These are phyloP conservation scores for Yarrowia sp. DNA, from an alignment of 805 yeast species.

Conservation along the genomic window DNA sequence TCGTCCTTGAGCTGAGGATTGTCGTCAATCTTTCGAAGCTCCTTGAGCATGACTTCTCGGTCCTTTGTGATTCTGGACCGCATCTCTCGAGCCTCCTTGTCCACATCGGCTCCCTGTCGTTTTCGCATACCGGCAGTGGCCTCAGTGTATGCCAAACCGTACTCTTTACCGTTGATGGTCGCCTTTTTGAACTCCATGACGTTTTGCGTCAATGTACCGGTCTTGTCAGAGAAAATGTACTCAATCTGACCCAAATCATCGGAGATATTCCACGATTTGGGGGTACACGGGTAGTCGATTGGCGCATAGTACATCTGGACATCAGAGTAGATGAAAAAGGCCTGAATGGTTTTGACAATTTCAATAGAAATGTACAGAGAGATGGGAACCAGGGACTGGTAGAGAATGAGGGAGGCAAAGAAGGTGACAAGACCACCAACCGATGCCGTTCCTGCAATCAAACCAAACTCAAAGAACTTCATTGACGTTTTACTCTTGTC, in stretches of 20 bases:
- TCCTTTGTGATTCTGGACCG: conserved; percentile 48
- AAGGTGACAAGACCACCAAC: conserved; percentile 68
- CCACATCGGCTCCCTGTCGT: conserved; percentile 63
- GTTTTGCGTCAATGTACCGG: conserved; percentile 81
- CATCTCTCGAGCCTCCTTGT: conserved; percentile 51
- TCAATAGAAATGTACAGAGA: conserved; percentile 77
- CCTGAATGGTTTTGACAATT: conserved; percentile 76
- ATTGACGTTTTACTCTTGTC: conserved; percentile 47
- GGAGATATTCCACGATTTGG: conserved; percentile 81
- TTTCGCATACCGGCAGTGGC: conserved; percentile 69
- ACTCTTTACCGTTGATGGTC: conserved; percentile 63
- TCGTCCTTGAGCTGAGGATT: conserved; percentile 55
- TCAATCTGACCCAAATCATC: conserved; percentile 85
- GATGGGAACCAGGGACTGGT: conserved; percentile 77
- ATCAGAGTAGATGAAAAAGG: conserved; percentile 73
- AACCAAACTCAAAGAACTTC: conserved; percentile 58
- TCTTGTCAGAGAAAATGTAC: conserved; percentile 77
- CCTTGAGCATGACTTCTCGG: conserved; percentile 48
- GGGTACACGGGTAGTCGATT: conserved; percentile 74
- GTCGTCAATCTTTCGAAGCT: conserved; percentile 41
- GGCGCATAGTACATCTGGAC: conserved; percentile 64
- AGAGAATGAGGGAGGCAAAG: conserved; percentile 69
- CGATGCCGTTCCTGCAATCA: conserved; percentile 60
- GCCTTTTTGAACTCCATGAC: conserved; percentile 83
- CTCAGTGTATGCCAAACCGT: conserved; percentile 75